A percentile compares a stretch with the other conserved stretches of the same genome.
Conservation (phyloP, 78 protist genomes). For the Speleostelium caveatum region DNA sequence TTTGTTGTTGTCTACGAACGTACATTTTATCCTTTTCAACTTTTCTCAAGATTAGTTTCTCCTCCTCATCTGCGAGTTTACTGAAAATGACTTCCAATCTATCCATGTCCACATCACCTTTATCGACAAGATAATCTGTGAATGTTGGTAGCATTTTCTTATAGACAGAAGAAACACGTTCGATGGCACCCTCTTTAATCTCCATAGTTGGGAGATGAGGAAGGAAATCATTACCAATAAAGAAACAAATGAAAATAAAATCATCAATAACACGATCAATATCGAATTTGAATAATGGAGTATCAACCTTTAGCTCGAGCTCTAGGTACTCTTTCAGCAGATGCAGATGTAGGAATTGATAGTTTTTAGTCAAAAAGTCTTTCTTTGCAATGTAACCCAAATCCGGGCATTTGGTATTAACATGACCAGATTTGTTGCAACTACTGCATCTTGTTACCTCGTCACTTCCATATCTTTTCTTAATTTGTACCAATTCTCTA, state of each 20-base stretch:
- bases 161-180: constrained; percentile 84
- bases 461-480: too few relatives aligned
- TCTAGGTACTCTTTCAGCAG: constrained; percentile 82
- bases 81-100: constrained; percentile 24
- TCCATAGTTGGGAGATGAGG: constrained; percentile 98
- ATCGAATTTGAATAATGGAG: constrained; percentile 74
- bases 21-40: constrained; percentile 3
- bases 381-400: neutral
- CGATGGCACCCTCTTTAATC: constrained; percentile 95
- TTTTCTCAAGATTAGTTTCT: constrained; percentile 10
- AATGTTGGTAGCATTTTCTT: constrained; percentile 35
- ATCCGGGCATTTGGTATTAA: neutral
- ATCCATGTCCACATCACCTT: constrained; percentile 37
- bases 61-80: constrained; percentile 7
- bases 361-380: constrained; percentile 32
- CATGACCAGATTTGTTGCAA: neutral
- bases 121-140: constrained; percentile 39
- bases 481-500: constrained; percentile 86
- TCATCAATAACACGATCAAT: constrained; percentile 97
- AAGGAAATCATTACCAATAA: constrained; percentile 99
- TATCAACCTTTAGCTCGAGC: constrained; percentile 9
- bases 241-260: constrained; percentile 96
- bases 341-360: constrained; percentile 56
- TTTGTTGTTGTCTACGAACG: neutral
- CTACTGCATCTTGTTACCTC: constrained; percentile 5